Base-by-base conservation (phyloP, 495 filamentous ascomycete genomes). In the Cenococcum geophilum region DNA sequence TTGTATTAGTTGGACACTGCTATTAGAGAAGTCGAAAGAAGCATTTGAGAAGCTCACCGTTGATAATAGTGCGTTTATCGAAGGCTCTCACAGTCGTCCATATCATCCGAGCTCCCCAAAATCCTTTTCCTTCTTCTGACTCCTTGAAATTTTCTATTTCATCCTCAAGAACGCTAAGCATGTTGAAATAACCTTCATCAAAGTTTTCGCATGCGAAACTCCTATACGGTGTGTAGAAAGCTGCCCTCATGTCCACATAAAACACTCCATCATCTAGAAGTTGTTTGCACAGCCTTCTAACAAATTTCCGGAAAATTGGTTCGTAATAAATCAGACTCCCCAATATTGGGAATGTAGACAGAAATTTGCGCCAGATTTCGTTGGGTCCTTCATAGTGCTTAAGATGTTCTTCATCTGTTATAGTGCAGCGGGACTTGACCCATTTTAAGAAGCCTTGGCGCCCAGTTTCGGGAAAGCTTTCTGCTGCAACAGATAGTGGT, bases 61-160 rank as follows among this genome's bases (percentile, higher is more conserved):
- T 78, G 35, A 91, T 76, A 43, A 97, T 83, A 4, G 75, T 70
- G n/a, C 81, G 81, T 20, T 83, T 86, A 36, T 80, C 76, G 32
- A 85, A 79, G 1, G 64, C 68, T 36, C 92, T 83, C 20, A 90
- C 68, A 4, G 82, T 79, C 1, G 91, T 89, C 91, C 91, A 97
- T 60, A 98, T 97, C 64, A 93, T 82, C 6, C 92, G 79, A 12
- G 88, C 81, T 11, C 89, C 93, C 84, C 90, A 92, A 73, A 97
- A 97, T 0, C 71, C 71, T 45, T 82, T 77, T 1, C 89, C 90
- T 68, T 84, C 82, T 49, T 87, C 80, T 0, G 86, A 83, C 2
- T 75, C 74, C 61, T 87, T 82, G 78, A 96, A 97, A 2, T 73
- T 77, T 43, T 84, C 80, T n/a, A 96, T 72, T 62, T 92, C 91